Evolutionary conservation across 768 basidiomycete species (phyloP).

Genomic region (Mrakia blollopis): DNA sequence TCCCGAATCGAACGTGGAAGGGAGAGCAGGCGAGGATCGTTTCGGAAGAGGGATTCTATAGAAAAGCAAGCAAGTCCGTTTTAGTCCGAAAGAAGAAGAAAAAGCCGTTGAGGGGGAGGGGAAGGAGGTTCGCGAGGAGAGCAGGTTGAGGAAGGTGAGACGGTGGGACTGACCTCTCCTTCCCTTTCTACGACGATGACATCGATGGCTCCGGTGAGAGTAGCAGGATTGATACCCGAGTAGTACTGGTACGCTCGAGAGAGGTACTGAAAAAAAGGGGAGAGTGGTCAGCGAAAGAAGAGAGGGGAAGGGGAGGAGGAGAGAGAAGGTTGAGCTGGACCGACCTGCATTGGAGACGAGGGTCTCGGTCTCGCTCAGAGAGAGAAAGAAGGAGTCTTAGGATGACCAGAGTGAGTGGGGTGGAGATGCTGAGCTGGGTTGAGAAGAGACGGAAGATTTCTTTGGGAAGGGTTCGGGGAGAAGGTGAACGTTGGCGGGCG

Average conservation of each 20-base stretch:
- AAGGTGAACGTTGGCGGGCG: background rate
- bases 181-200: slow-evolving; percentile 87
- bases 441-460: background rate
- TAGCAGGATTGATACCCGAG: slow-evolving; percentile 78
- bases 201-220: slow-evolving; percentile 96
- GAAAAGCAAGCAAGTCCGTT: background rate
- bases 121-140: background rate
- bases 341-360: slow-evolving; percentile 1
- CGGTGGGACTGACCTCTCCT: slow-evolving; percentile 44
- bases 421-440: background rate
- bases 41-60: slow-evolving; percentile 33
- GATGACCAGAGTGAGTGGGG: background rate
- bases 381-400: background rate
- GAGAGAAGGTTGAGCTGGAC: background rate
- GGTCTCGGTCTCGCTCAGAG: background rate
- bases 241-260: slow-evolving; percentile 47
- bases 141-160: background rate
- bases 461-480: background rate
- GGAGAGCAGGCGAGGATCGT: slow-evolving; percentile 71
- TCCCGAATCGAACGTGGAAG: slow-evolving; percentile 96
- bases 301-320: background rate
- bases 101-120: background rate
- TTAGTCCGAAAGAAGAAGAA: background rate
- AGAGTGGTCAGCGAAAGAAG: background rate
- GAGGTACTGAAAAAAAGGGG: slow-evolving; percentile 39